These are phyloP conservation scores for Aspergillus piperis DNA, from an alignment of 2,329 filamentous ascomycete species.

Conservation along the genomic window DNA sequence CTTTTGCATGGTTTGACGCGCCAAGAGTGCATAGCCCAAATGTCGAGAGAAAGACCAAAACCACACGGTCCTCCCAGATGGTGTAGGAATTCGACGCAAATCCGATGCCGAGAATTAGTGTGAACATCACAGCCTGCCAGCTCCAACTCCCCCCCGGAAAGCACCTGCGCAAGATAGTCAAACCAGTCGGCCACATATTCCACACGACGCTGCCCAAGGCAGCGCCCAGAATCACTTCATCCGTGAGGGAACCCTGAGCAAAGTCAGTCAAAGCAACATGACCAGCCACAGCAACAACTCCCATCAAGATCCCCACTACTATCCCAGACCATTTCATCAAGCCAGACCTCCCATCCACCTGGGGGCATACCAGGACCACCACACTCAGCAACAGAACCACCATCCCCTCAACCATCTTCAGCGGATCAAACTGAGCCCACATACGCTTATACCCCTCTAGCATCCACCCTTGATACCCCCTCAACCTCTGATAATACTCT, in stretches of 20 bases:
- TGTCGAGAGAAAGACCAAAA: slow-evolving; percentile 83
- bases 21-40: slow-evolving; percentile 79
- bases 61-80: slow-evolving; percentile 94
- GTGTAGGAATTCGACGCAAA: slow-evolving; percentile 98
- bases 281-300: background rate
- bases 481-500: background rate
- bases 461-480: slow-evolving; percentile 73
- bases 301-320: background rate
- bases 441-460: slow-evolving; percentile 75
- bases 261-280: background rate
- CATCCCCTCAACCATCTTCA: slow-evolving; percentile 74
- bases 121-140: slow-evolving; percentile 65
- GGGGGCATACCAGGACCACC: slow-evolving; percentile 56
- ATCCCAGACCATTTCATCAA: background rate
- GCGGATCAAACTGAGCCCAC: slow-evolving; percentile 88
- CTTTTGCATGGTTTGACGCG: slow-evolving; percentile 57
- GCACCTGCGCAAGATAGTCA: too few species aligned
- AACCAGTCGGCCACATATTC: background rate
- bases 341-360: background rate
- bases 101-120: slow-evolving; percentile 54
- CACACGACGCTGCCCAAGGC: background rate
- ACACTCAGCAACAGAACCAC: slow-evolving; percentile 45
- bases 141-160: slow-evolving; percentile 46
- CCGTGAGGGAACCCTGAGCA: background rate
- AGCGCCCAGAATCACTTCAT: background rate